Evolutionary conservation across 192 early-diverging fungal genomes (phyloP).

Genomic region (Chytriomyces sp.): DNA sequence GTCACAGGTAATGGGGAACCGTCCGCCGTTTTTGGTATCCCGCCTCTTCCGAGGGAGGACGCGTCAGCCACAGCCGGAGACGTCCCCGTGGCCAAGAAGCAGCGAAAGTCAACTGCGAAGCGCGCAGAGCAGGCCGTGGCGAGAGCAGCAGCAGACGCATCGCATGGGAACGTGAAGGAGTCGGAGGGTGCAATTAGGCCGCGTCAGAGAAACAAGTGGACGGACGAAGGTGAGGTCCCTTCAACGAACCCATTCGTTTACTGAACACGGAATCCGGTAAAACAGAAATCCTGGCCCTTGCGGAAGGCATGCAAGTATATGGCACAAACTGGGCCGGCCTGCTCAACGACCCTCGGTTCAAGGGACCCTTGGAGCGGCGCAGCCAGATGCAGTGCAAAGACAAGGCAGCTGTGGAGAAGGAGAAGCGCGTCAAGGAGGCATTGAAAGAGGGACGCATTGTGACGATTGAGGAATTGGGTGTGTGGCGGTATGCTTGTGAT

Average conservation of each 20-base stretch:
- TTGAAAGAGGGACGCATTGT: conserved; percentile 11
- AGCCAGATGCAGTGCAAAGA: conserved; percentile 37
- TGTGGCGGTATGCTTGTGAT: conserved; percentile 39
- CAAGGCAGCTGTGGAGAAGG: conserved; percentile 36
- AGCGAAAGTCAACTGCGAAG: not conserved
- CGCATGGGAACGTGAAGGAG: not conserved
- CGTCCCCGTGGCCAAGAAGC: not conserved
- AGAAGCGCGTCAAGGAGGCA: conserved; percentile 25
- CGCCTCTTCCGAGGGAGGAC: not conserved
- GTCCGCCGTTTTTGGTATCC: not conserved
- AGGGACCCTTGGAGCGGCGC: not conserved
- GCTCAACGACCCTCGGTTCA: conserved; percentile 1
- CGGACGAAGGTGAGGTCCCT: too few species aligned
- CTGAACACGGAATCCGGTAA: too few species aligned
- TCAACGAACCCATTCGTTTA: too few species aligned
- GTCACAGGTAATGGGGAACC: not conserved
- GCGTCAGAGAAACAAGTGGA: conserved; percentile 12
- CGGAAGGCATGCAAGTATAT: conserved; percentile 25
- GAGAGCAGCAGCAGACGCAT: not conserved
- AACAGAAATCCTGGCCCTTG: conserved; percentile 27
- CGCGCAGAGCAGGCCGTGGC: not conserved
- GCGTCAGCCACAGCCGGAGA: not conserved
- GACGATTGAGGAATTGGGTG: conserved; percentile 29
- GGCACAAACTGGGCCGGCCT: conserved; percentile 35
- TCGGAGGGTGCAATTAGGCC: not conserved